phyloP scores from a whole-genome alignment of 2,329 filamentous ascomycete genomes.

The Alternaria alternata region DNA sequence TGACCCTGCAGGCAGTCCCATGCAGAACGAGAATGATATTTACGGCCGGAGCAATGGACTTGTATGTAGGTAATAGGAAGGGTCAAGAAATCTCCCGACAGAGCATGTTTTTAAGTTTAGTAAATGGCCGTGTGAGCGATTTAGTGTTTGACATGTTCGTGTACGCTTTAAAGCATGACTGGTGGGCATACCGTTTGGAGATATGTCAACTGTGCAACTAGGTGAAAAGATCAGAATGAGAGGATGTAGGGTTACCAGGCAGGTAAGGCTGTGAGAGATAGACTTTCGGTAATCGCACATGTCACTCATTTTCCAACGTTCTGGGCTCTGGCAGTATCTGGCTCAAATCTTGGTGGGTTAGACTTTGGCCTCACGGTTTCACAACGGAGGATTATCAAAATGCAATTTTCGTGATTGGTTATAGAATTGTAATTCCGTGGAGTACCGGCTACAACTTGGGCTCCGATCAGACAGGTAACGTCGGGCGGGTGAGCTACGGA shows the following conservation, averaged over 20 bases:
- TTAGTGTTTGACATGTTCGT: constrained; percentile 24
- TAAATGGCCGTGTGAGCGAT: constrained; percentile 36
- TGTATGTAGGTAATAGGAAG: constrained; percentile 31
- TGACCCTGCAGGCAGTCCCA: neutral
- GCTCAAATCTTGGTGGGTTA: neutral
- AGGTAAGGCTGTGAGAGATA: neutral
- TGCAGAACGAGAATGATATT: constrained; percentile 11
- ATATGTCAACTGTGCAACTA: neutral
- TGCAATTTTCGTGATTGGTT: neutral
- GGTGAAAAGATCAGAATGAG: neutral
- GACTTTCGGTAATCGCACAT: constrained; percentile 19
- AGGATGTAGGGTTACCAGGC: neutral
- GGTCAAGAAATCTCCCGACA: constrained; percentile 25
- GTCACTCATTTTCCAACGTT: constrained; percentile 31
- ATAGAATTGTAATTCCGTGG: neutral
- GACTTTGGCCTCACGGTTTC: neutral
- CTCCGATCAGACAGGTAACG: neutral
- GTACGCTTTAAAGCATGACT: constrained; percentile 2
- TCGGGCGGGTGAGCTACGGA: constrained; percentile 1
- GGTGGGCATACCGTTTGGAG: neutral
- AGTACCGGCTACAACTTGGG: neutral
- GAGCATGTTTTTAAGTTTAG: constrained; percentile 26
- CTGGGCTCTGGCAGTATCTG: constrained; percentile 18
- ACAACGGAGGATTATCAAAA: neutral
- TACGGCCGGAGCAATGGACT: constrained; percentile 23